A percentile compares a stretch with the other conserved stretches of the same genome.
phyloP scores from a whole-genome alignment of 2,329 filamentous ascomycete species.

The Botrytis aclada region DNA sequence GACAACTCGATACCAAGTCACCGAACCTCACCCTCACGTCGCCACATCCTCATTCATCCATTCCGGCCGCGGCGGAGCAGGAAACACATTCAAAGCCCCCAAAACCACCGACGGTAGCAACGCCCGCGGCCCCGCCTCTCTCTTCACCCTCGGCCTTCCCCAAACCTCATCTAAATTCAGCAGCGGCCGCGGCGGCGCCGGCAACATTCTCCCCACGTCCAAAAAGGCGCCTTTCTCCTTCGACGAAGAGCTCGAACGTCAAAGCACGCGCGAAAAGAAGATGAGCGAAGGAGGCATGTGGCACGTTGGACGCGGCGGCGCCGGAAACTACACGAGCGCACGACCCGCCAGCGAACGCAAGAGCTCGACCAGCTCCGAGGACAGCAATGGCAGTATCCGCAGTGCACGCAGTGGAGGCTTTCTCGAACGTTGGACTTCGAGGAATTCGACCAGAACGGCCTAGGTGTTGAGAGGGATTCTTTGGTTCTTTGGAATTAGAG shows the following conservation, averaged over 20 bases:
- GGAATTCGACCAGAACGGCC: neutral
- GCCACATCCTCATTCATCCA: slow-evolving; percentile 30
- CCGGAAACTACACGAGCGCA: slow-evolving; percentile 29
- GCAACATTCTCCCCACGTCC: slow-evolving; percentile 34
- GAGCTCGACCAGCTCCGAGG: neutral
- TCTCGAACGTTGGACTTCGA: slow-evolving; percentile 7
- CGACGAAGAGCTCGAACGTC: slow-evolving; percentile 36
- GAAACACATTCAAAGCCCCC: slow-evolving; percentile 37
- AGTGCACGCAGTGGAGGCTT: slow-evolving; percentile 11
- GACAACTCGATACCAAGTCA: slow-evolving; percentile 31
- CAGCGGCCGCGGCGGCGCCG: slow-evolving; percentile 36
- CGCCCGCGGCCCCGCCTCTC: slow-evolving; percentile 35
- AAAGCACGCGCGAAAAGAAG: slow-evolving; percentile 33
- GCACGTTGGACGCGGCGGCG: slow-evolving; percentile 37
- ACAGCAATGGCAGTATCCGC: slow-evolving; percentile 3
- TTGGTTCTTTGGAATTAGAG: accelerated
- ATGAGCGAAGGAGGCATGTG: slow-evolving; percentile 30
- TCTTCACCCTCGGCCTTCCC: slow-evolving; percentile 32
- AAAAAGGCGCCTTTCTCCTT: slow-evolving; percentile 37
- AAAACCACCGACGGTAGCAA: slow-evolving; percentile 30
- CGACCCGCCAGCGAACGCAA: slow-evolving; percentile 8
- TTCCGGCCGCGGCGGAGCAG: slow-evolving; percentile 36
- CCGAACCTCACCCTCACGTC: slow-evolving; percentile 37
- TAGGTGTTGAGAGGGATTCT: neutral
- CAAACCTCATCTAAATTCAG: slow-evolving; percentile 31